Evolutionary conservation across 2,329 filamentous ascomycete species (phyloP).

Genomic region (Beauveria asiatica): DNA sequence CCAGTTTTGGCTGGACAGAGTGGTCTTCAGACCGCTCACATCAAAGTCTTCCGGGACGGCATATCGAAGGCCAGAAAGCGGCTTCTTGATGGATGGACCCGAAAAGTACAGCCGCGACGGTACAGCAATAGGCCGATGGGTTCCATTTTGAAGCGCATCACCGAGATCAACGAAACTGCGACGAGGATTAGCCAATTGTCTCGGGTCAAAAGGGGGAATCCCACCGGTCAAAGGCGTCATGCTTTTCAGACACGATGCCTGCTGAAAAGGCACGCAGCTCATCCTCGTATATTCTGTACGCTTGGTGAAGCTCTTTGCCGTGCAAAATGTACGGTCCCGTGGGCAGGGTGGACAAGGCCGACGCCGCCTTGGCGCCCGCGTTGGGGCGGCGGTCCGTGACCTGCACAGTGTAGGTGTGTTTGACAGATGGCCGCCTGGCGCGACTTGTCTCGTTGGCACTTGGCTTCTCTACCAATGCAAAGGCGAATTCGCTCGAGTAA

Average conservation of each 20-base stretch:
- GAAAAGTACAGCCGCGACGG: slow-evolving; percentile 29
- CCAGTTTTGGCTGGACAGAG: slow-evolving; percentile 51
- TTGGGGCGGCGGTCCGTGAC: slow-evolving; percentile 10
- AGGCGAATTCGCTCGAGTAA: slow-evolving; percentile 29
- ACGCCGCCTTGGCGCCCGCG: slow-evolving; percentile 16
- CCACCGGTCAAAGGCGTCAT: slow-evolving; percentile 20
- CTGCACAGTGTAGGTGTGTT: slow-evolving; percentile 4
- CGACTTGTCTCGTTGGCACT: slow-evolving; percentile 13
- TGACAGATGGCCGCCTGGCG: not conserved
- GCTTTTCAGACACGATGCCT: slow-evolving; percentile 29
- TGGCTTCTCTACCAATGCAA: slow-evolving; percentile 31
- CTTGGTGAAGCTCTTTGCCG: slow-evolving; percentile 32
- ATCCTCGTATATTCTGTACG: slow-evolving; percentile 34
- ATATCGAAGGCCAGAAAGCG: slow-evolving; percentile 29
- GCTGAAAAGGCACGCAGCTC: slow-evolving; percentile 26
- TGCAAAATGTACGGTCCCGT: slow-evolving; percentile 34
- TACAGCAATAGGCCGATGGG: slow-evolving; percentile 26
- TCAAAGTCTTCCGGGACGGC: slow-evolving; percentile 26
- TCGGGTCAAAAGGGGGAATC: not conserved
- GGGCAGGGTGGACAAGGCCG: slow-evolving; percentile 20
- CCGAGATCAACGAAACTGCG: slow-evolving; percentile 24
- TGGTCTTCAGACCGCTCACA: slow-evolving; percentile 43
- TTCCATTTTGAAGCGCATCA: slow-evolving; percentile 19
- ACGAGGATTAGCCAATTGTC: not conserved
- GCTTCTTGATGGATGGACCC: slow-evolving; percentile 21